Evolutionary conservation across 257 asterid genomes (phyloP), one percentile per base, ranked within the genome.

Genomic region (Thymus mandschuricus): DNA sequence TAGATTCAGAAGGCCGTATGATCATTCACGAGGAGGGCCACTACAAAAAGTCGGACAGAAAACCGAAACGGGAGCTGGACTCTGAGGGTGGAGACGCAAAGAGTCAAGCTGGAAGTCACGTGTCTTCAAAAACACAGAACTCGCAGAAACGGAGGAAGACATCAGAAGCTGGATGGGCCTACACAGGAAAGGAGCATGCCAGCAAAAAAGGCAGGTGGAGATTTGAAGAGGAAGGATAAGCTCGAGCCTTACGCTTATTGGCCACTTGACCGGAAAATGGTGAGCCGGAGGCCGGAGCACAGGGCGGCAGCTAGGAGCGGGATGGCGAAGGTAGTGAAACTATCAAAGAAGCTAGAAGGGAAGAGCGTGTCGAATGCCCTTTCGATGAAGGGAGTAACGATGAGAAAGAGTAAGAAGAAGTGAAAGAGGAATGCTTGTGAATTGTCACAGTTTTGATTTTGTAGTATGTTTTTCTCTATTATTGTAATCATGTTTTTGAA

Each of bases 221-320:
- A 95, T 66, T 64, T 92, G 65, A 89, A 65, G 83, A 87, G 88
- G 82, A 92, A 92, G 81, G 96, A 89, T 68, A 95, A 92, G 82
- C 90, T 95, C 4, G 99, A 92, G 72, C 99, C 99, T 3, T 95
- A 88, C 54, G 98, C 99, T 5, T 92, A 95, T 70, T 95, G 99
- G 99, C 98, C 99, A 44, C 98, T 95, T 72, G 98, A 95, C 76
- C 87, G 98, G 13, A 95, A 92, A 77, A 92, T 95, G 98, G 77
- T 95, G 83, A 95, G 99, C 69, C 81, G 87, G 11, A 87, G 99
- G 82, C 88, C 97, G 0, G 99, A 92, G 80, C 96, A 92, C 13
- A 66, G 96, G 66, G 94, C 93, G 1, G 81, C 96, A 11, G 99
- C 97, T 2, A 84, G 96, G 68, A 92, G 81, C 81, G 98, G 99